These are phyloP conservation scores for Fusarium gaditjirri DNA, from an alignment of 2,329 filamentous ascomycete species.

Conservation along the genomic window DNA sequence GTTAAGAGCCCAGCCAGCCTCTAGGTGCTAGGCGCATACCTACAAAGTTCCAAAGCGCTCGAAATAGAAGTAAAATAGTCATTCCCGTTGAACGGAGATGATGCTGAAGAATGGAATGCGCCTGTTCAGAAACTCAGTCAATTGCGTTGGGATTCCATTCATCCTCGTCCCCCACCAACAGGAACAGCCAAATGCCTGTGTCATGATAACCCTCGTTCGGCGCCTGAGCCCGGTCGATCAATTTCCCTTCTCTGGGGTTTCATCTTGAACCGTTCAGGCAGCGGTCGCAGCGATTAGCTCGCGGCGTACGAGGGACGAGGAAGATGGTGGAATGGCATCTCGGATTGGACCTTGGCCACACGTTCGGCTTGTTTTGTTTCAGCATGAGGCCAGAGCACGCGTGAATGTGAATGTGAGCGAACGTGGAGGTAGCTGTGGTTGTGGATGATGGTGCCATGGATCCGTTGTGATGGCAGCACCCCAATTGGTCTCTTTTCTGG, in stretches of 20 bases:
- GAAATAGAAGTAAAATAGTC: conserved; percentile 2
- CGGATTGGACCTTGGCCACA: conserved; percentile 41
- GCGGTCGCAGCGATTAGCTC: conserved; percentile 32
- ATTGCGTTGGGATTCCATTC: neutral
- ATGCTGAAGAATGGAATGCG: conserved; percentile 5
- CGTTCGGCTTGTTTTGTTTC: conserved; percentile 44
- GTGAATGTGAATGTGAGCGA: conserved; percentile 24
- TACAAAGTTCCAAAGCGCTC: conserved; percentile 4
- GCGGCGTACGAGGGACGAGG: conserved; percentile 33
- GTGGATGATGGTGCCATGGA: conserved; percentile 24
- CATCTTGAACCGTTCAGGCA: conserved; percentile 37
- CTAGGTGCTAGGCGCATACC: conserved; percentile 8
- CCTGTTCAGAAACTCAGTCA: neutral
- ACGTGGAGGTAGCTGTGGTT: conserved; percentile 1
- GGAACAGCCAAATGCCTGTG: conserved; percentile 21
- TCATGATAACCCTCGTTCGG: conserved; percentile 31
- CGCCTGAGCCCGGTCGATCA: conserved; percentile 37
- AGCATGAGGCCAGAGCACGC: conserved; percentile 38
- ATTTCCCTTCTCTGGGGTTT: conserved; percentile 39
- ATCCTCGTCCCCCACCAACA: neutral
- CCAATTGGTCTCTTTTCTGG: conserved; percentile 6
- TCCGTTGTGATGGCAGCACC: conserved; percentile 8
- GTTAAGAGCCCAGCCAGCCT: conserved; percentile 18
- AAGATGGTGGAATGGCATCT: conserved; percentile 24
- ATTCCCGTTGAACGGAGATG: neutral